A percentile compares a stretch with the other conserved stretches of the same genome.
Conservation (phyloP, 2,329 filamentous ascomycete genomes). For the Sphaerostilbella broomeana region DNA sequence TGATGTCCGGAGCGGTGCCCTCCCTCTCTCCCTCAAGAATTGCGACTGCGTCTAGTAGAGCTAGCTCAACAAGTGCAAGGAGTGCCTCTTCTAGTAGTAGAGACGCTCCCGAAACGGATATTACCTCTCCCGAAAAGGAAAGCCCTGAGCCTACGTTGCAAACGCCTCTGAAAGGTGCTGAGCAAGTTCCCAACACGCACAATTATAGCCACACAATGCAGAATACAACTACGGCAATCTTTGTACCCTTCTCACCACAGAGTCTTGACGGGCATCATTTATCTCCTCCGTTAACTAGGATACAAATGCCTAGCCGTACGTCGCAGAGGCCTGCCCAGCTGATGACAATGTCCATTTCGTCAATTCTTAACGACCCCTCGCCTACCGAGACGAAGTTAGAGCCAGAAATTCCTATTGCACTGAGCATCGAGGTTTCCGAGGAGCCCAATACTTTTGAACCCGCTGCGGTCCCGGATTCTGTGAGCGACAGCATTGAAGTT, state of each 20-base stretch:
- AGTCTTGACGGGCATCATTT: slow-evolving; percentile 23
- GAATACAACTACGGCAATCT: slow-evolving; percentile 1
- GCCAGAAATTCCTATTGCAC: slow-evolving; percentile 15
- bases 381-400: slow-evolving; percentile 12
- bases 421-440: slow-evolving; percentile 23
- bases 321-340: slow-evolving; percentile 7
- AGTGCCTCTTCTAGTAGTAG: slow-evolving; percentile 23
- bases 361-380: slow-evolving; percentile 26
- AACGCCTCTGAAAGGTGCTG: slow-evolving; percentile 19
- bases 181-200: slow-evolving; percentile 9
- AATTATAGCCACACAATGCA: slow-evolving; percentile 9
- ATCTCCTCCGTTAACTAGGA: slow-evolving; percentile 15
- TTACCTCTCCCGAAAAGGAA: slow-evolving; percentile 46
- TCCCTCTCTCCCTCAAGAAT: slow-evolving; percentile 4
- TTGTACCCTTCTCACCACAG: slow-evolving; percentile 26
- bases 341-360: slow-evolving; percentile 27
- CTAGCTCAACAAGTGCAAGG: slow-evolving; percentile 28
- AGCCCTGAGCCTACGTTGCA: slow-evolving; percentile 33
- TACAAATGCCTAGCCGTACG: background rate
- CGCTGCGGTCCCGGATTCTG: no score
- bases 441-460: slow-evolving; percentile 6
- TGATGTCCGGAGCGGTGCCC: slow-evolving; percentile 21
- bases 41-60: slow-evolving; percentile 29
- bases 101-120: slow-evolving; percentile 34
- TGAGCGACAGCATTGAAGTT: no score